Evolutionary conservation across 2,329 filamentous ascomycete genomes (phyloP).

Genomic region (Emergomyces pasteurianus): DNA sequence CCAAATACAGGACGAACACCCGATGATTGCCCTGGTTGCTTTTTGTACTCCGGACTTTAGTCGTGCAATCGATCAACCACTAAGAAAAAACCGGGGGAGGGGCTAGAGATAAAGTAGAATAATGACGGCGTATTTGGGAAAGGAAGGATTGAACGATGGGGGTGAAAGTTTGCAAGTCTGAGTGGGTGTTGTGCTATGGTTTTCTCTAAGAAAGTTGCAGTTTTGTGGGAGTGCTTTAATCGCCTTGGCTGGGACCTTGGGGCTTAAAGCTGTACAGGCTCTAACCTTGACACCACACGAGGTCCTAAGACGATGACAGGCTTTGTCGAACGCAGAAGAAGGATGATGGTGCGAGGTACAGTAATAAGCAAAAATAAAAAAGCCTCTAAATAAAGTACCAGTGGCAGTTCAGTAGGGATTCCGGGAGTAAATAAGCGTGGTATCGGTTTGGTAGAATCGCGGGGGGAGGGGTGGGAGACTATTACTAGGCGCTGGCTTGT

Average conservation of each 20-base stretch:
- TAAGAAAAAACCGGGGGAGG: not conserved
- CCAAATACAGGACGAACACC: not conserved
- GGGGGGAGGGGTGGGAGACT: not conserved
- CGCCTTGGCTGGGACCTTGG: not conserved
- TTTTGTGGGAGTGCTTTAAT: not conserved
- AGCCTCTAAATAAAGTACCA: conserved; percentile 3
- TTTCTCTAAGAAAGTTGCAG: not conserved
- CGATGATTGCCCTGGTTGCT: not conserved
- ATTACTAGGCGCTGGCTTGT: not conserved
- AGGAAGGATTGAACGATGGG: not conserved
- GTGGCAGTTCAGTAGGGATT: not conserved
- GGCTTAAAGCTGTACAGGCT: not conserved
- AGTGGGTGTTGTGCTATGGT: not conserved
- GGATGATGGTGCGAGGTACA: not conserved
- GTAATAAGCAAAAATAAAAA: not conserved
- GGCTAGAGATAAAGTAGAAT: not conserved
- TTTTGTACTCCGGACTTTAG: not conserved
- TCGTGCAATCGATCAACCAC: not conserved
- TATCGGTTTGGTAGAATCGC: conserved; percentile 1
- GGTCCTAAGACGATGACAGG: not conserved
- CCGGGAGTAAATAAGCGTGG: conserved; percentile 2
- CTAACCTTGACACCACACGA: not conserved
- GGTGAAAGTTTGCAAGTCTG: not conserved
- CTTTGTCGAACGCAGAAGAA: not conserved
- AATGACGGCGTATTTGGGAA: not conserved